These are phyloP conservation scores for Straminergon stramineum DNA, from an alignment of 225 moss, liverwort and hornwort species.

Conservation along the genomic window DNA sequence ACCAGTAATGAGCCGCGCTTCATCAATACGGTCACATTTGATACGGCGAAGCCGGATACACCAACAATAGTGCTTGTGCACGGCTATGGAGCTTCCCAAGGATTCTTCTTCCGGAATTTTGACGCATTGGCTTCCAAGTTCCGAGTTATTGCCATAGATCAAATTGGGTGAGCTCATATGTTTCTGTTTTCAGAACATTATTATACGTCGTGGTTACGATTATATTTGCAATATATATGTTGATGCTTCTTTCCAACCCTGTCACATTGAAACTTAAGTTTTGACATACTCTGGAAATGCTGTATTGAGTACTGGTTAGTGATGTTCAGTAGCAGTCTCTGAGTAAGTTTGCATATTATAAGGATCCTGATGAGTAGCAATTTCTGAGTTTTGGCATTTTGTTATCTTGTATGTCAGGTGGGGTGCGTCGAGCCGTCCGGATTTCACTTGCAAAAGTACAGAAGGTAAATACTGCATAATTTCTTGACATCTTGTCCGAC, in stretches of 20 bases:
- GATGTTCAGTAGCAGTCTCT: background rate
- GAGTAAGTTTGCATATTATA: background rate
- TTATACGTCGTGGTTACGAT: background rate
- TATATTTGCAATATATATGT: background rate
- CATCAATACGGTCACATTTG: slow-evolving; percentile 91
- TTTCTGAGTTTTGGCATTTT: slow-evolving; percentile 8
- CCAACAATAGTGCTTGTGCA: slow-evolving; percentile 93
- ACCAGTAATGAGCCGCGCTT: slow-evolving; percentile 74
- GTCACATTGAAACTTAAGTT: background rate
- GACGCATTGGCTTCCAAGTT: slow-evolving; percentile 83
- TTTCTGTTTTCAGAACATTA: background rate
- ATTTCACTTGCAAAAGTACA: slow-evolving; percentile 90
- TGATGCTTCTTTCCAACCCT: background rate
- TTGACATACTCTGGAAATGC: background rate
- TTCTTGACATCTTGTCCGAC: background rate
- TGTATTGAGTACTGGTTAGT: background rate
- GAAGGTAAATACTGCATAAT: slow-evolving; percentile 32
- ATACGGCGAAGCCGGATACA: slow-evolving; percentile 34
- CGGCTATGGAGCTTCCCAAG: slow-evolving; percentile 95
- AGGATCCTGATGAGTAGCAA: background rate
- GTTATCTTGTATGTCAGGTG: slow-evolving; percentile 30
- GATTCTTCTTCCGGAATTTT: slow-evolving; percentile 95
- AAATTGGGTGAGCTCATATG: slow-evolving; percentile 64
- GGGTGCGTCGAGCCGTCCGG: slow-evolving; percentile 97
- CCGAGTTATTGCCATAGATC: slow-evolving; percentile 79